Conservation (phyloP, 1,139 yeast genomes). For the Zygotorulaspora mrakii region DNA sequence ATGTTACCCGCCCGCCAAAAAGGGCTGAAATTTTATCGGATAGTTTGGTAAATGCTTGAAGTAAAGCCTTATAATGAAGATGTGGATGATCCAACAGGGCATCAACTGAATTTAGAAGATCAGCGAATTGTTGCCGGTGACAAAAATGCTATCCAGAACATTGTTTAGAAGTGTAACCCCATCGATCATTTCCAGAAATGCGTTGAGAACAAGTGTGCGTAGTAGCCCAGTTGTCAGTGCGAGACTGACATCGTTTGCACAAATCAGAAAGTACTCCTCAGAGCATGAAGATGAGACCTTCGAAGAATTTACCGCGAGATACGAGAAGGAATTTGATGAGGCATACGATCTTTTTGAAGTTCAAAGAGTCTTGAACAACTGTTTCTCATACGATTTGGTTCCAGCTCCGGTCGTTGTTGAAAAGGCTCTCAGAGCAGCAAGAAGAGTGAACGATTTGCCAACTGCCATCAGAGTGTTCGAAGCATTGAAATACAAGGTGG, state of each 20-base stretch:
- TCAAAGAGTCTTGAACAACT: slow-evolving; percentile 89
- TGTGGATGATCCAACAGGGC: no score
- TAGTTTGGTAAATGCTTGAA: not conserved
- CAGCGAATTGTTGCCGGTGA: no score
- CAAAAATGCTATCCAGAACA: slow-evolving; percentile 34
- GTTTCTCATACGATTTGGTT: slow-evolving; percentile 96
- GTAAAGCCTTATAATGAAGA: no score
- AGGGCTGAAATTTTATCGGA: slow-evolving; percentile 8
- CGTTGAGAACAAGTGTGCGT: slow-evolving; percentile 6
- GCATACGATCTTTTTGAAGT: slow-evolving; percentile 98
- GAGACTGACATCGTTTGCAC: slow-evolving; percentile 14
- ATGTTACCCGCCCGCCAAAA: slow-evolving; percentile 1
- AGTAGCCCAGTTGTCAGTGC: slow-evolving; percentile 5
- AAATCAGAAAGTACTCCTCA: slow-evolving; percentile 64
- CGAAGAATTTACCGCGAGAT: slow-evolving; percentile 90
- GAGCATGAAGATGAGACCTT: slow-evolving; percentile 74
- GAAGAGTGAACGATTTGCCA: slow-evolving; percentile 98
- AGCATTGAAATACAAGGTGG: slow-evolving; percentile 90
- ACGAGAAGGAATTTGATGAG: slow-evolving; percentile 94
- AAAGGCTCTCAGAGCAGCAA: slow-evolving; percentile 94
- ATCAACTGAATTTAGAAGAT: no score
- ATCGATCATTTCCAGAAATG: slow-evolving; percentile 21
- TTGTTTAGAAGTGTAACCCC: slow-evolving; percentile 29
- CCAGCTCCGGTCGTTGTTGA: slow-evolving; percentile 97
- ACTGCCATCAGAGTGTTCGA: slow-evolving; percentile 98